phyloP scores from a whole-genome alignment of 2,329 filamentous ascomycete genomes.

The Mycosphaerella sp. region DNA sequence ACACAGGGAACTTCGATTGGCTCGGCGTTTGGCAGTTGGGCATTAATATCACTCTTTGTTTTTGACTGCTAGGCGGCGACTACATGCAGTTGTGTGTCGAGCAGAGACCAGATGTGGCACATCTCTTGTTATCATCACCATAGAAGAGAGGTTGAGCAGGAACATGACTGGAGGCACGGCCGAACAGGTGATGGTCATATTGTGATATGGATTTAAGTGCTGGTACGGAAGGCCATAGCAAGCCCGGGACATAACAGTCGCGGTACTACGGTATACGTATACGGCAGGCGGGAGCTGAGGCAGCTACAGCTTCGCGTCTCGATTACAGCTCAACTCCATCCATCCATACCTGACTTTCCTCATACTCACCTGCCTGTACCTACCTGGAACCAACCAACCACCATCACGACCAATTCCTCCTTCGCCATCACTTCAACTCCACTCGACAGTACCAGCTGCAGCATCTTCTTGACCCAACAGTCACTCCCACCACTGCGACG shows the following conservation, averaged over 20 bases:
- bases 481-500: conserved; percentile 1
- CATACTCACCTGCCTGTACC: background rate
- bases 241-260: background rate
- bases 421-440: background rate
- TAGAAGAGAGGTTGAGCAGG: background rate
- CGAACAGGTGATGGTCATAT: background rate
- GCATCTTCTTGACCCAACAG: background rate
- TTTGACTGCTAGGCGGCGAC: background rate
- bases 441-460: background rate
- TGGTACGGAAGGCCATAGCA: background rate
- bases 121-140: background rate
- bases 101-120: background rate
- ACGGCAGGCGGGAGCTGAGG: conserved; percentile 5
- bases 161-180: background rate
- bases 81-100: background rate
- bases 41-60: conserved; percentile 5
- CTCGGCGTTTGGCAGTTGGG: conserved; percentile 1
- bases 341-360: no score
- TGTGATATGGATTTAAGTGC: background rate
- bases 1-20: conserved; percentile 5
- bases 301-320: conserved; percentile 6
- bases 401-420: background rate
- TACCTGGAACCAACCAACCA: background rate
- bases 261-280: no score
- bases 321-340: conserved; percentile 1